Evolutionary conservation across 208 protist genomes (phyloP), one percentile per base, ranked within the genome.

Genomic region (Balamuthia mandrillaris): DNA sequence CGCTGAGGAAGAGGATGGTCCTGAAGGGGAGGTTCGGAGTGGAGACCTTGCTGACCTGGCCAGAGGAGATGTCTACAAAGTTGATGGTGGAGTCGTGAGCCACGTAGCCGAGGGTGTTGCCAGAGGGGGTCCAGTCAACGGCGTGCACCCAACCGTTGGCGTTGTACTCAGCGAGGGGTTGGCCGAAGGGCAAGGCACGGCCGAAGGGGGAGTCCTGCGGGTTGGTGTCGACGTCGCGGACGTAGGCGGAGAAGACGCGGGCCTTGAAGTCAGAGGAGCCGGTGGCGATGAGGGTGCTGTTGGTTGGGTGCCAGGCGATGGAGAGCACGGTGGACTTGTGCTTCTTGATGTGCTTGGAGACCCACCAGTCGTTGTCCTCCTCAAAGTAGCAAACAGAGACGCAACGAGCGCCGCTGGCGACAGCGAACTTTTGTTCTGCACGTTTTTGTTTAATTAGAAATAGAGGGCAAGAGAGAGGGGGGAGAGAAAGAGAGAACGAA

Each of bases 361-460:
- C 94, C 96, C 96, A 98, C 94, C 94, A 98, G 56, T 98, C 94
- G 88, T 97, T 94, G 4, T 92, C 91, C 60, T 90, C 89, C 77
- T 98, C 96, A 86, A 95, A 98, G 88, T 93, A 93, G 88, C 96
- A 98, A 18, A 97, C 89, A 6, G 90, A 89, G 7, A 96, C 86
- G 21, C 87, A 56, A 42, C 95, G 94, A 24, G 93, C 88, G 49
- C 94, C 95, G 44, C 84, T 92, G 4, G 89, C 93, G 14, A 97
- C 95, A 2, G 94, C 95, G 83, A 98, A 97, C 88, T 97, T 98
- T 54, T 91, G 60, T 63, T 95, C 94, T 90, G 68, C n/a, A 21
- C 3, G 66, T 39, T 24, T 54, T 21, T 54, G 14, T 21, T 54
- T 21, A 24, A 21, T 18, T 37, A 7, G 72, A 10, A 41, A 42